Percentiles rank a stretch among this genome's conserved stretches.
phyloP scores from a whole-genome alignment of 129 eudicot genomes.

The Deinandra increscens region DNA sequence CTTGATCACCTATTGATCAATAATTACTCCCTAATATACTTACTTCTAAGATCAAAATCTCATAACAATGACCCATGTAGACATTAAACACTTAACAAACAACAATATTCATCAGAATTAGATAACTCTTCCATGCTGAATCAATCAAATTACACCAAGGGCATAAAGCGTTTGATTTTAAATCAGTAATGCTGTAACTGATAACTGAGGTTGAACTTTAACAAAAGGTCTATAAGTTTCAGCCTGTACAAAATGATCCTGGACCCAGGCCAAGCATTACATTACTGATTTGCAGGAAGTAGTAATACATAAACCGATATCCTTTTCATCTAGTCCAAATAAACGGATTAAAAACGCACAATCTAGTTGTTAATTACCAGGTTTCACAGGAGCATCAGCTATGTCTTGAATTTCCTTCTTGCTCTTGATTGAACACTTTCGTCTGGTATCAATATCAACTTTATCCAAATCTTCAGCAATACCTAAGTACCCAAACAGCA shows the following conservation, averaged over 20 bases:
- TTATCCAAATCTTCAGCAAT: conserved; percentile 71
- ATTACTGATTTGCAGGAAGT: conserved; percentile 6
- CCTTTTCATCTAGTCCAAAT: not conserved
- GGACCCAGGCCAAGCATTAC: not conserved
- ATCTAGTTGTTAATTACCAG: conserved; percentile 17
- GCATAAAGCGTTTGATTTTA: no score
- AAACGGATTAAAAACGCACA: not conserved
- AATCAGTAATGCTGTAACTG: not conserved
- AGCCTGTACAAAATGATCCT: not conserved
- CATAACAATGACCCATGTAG: no score
- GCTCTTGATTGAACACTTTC: conserved; percentile 54
- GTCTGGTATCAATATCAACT: conserved; percentile 53
- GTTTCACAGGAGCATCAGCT: conserved; percentile 58
- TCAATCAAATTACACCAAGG: no score
- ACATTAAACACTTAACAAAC: no score
- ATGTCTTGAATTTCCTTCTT: conserved; percentile 64
- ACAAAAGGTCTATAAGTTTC: not conserved
- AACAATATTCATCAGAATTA: no score
- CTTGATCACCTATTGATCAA: no score
- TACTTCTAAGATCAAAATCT: no score
- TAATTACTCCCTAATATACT: no score
- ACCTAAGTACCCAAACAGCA: conserved; percentile 66
- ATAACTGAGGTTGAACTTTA: not conserved
- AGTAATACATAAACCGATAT: not conserved
- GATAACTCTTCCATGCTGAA: no score